phyloP scores from a whole-genome alignment of 2,329 filamentous ascomycete species.

The Talaromyces sp. region DNA sequence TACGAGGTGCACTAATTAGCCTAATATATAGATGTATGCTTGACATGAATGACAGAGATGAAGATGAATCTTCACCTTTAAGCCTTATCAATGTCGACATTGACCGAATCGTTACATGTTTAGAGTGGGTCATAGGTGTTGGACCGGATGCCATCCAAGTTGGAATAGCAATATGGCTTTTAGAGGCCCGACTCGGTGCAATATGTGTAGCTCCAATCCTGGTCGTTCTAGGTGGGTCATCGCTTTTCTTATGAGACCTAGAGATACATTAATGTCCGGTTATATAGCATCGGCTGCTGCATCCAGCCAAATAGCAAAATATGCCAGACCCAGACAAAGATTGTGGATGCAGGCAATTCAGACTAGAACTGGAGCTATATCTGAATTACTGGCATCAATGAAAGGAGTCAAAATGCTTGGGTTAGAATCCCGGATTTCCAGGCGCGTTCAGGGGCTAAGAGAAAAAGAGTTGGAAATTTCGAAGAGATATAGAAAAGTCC shows the following conservation, averaged over 20 bases:
- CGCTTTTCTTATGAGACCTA: background rate
- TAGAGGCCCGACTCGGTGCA: conserved; percentile 40
- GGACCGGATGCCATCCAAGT: conserved; percentile 47
- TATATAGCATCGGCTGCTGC: conserved; percentile 8
- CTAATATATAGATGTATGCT: conserved; percentile 50
- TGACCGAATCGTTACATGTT: conserved; percentile 42
- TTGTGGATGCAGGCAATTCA: conserved; percentile 52
- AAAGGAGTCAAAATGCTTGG: conserved; percentile 53
- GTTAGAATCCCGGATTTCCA: conserved; percentile 40
- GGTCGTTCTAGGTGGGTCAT: conserved; percentile 37
- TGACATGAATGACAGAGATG: conserved; percentile 29
- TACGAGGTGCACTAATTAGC: conserved; percentile 43
- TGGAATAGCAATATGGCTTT: conserved; percentile 44
- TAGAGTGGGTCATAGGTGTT: conserved; percentile 42
- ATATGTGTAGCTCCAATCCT: conserved; percentile 45
- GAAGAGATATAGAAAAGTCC: conserved; percentile 38
- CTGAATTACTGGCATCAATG: conserved; percentile 49
- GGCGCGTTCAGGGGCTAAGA: conserved; percentile 38
- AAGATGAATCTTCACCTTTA: conserved; percentile 37
- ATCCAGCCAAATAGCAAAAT: conserved; percentile 10
- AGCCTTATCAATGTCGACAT: conserved; percentile 48
- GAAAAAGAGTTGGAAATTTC: conserved; percentile 41
- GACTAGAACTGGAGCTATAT: conserved; percentile 48
- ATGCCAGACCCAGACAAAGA: conserved; percentile 35
- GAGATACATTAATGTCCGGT: background rate